Evolutionary conservation across 306 rosid genomes (phyloP).

Genomic region (Cicer chorassanicum): DNA sequence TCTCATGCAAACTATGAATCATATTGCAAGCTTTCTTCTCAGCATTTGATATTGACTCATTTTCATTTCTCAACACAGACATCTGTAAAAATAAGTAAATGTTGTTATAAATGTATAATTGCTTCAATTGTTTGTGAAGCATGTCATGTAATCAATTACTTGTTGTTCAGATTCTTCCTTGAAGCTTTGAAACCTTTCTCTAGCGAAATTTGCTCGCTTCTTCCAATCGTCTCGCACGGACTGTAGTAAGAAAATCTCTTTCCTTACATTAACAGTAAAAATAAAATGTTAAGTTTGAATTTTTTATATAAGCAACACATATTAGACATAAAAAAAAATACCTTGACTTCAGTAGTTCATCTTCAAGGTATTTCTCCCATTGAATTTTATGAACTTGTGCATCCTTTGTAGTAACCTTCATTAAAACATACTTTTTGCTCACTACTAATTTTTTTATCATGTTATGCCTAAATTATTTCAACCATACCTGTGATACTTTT

Average conservation of each 20-base stretch:
- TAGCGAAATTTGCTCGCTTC: slow-evolving; percentile 33
- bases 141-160: slow-evolving; percentile 36
- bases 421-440: slow-evolving; percentile 11
- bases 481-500: slow-evolving; percentile 42
- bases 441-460: slow-evolving; percentile 23
- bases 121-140: not conserved
- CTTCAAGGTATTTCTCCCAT: slow-evolving; percentile 28
- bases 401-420: slow-evolving; percentile 39
- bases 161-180: slow-evolving; percentile 41
- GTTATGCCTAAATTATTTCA: not conserved
- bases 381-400: not conserved
- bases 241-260: slow-evolving; percentile 36
- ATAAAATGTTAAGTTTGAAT: not conserved
- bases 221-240: slow-evolving; percentile 42
- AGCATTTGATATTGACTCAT: slow-evolving; percentile 34
- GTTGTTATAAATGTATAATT: slow-evolving; percentile 2
- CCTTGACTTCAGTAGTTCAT: slow-evolving; percentile 46
- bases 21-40: slow-evolving; percentile 41
- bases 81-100: slow-evolving; percentile 32
- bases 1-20: slow-evolving; percentile 39
- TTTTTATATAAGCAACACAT: not conserved
- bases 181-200: slow-evolving; percentile 32
- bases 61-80: slow-evolving; percentile 42
- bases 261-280: slow-evolving; percentile 33
- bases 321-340: slow-evolving; percentile 15